Evolutionary conservation across 805 yeast genomes (phyloP), one percentile per base, ranked within the genome.

Genomic region (Sporopachydermia lactativora): DNA sequence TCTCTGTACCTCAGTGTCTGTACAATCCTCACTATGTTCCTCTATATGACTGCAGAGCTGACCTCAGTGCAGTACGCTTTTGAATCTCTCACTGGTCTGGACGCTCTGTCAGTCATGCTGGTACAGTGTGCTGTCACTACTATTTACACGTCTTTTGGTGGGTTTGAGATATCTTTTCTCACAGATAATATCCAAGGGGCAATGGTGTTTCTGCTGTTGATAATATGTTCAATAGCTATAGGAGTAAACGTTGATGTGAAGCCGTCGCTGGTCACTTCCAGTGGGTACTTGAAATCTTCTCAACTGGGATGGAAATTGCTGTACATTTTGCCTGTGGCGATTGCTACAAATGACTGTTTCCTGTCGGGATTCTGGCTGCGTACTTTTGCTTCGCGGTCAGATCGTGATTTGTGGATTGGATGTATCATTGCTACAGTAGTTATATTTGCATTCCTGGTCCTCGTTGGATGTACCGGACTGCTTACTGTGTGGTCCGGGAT

Each of bases 321-420:
- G 24, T 88, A 85, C 55, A 86, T 88, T 47, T 65, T 88, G 47
- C 71, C 79, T 4, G 79, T 88, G 19, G 96, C 96, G 18, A 81
- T 88, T 53, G 71, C 85, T 42, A 82, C 96, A 24, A 88, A 88
- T 52, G 95, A 85, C 55, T 75, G 88, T 55, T 88, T 88, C 60
- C 63, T 88, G 68, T 73, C 94, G 19, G 95, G 95, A 0, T 86
- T 88, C 57, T 88, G 97, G 97, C 63, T 88, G 45, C 69, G 97
- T 53, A 83, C 97, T 1, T 88, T 88, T 64, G 95, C 97, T 4
- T 78, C 95, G 4, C 74, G 73, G 47, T 64, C 84, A 5, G 75
- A 86, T 59, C 72, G 66, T 47, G 95, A 86, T 53, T 67, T 88
- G 50, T 57, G 71, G 57, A 71, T 83, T 48, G 94, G 92, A 17